phyloP scores from a whole-genome alignment of 2,329 filamentous ascomycete species.

The Metarhizium guizhouense region DNA sequence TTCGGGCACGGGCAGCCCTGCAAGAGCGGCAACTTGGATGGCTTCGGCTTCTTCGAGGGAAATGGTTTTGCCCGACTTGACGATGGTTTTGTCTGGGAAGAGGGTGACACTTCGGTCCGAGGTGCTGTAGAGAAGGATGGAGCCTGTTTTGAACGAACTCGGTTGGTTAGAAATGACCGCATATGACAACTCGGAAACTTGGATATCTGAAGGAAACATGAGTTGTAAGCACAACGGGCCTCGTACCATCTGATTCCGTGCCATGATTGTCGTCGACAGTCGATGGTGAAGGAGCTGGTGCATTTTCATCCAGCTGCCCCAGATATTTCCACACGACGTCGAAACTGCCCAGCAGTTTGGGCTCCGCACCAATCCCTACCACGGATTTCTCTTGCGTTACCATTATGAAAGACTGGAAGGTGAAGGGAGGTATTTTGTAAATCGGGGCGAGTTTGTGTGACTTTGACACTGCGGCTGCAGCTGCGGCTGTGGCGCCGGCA shows the following conservation, averaged over 20 bases:
- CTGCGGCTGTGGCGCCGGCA: too few relatives aligned
- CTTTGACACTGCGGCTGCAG: background rate
- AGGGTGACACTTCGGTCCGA: background rate
- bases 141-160: background rate
- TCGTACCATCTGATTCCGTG: background rate
- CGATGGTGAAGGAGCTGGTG: background rate
- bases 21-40: background rate
- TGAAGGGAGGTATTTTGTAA: background rate
- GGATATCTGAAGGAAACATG: background rate
- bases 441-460: background rate
- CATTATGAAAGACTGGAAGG: background rate
- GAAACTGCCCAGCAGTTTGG: background rate
- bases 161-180: background rate
- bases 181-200: background rate
- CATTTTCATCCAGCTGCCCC: background rate
- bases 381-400: background rate
- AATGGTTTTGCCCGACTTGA: background rate
- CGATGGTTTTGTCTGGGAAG: background rate
- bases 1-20: background rate
- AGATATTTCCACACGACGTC: background rate
- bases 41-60: conserved; percentile 1
- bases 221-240: background rate
- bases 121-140: background rate
- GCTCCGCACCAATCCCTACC: background rate
- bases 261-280: background rate